Evolutionary conservation across 805 yeast species (phyloP).

Genomic region (Spathaspora hagerdaliae): DNA sequence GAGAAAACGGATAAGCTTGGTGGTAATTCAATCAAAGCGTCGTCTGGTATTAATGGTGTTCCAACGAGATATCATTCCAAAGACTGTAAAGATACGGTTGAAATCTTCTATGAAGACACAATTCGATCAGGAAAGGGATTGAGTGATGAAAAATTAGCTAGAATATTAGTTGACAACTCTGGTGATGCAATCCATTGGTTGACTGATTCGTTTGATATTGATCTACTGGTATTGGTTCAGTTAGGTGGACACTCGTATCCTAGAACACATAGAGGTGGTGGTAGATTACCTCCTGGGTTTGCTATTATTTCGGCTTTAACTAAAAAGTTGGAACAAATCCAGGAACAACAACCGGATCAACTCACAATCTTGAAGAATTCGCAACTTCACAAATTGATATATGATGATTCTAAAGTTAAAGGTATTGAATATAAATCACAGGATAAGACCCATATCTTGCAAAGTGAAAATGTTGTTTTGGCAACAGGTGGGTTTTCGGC

Average conservation of each 20-base stretch:
- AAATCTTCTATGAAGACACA: slow-evolving; percentile 26
- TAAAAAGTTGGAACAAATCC: slow-evolving; percentile 30
- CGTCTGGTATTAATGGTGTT: slow-evolving; percentile 54
- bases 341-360: slow-evolving; percentile 15
- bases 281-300: slow-evolving; percentile 55
- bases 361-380: slow-evolving; percentile 7
- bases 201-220: slow-evolving; percentile 18
- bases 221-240: slow-evolving; percentile 27
- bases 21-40: slow-evolving; percentile 59
- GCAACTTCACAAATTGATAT: slow-evolving; percentile 1
- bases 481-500: slow-evolving; percentile 61
- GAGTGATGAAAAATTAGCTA: slow-evolving; percentile 21
- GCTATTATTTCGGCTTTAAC: slow-evolving; percentile 49
- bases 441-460: slow-evolving; percentile 8
- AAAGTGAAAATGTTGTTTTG: slow-evolving; percentile 33
- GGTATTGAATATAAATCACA: slow-evolving; percentile 40
- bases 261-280: slow-evolving; percentile 37
- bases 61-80: slow-evolving; percentile 24
- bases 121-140: slow-evolving; percentile 29
- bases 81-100: slow-evolving; percentile 21
- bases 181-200: slow-evolving; percentile 32
- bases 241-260: slow-evolving; percentile 40
- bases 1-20: slow-evolving; percentile 50
- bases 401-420: slow-evolving; percentile 16
- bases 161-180: slow-evolving; percentile 21